Conservation (phyloP, 106 monocot species). For the Phalaenopsis aphrodite region DNA sequence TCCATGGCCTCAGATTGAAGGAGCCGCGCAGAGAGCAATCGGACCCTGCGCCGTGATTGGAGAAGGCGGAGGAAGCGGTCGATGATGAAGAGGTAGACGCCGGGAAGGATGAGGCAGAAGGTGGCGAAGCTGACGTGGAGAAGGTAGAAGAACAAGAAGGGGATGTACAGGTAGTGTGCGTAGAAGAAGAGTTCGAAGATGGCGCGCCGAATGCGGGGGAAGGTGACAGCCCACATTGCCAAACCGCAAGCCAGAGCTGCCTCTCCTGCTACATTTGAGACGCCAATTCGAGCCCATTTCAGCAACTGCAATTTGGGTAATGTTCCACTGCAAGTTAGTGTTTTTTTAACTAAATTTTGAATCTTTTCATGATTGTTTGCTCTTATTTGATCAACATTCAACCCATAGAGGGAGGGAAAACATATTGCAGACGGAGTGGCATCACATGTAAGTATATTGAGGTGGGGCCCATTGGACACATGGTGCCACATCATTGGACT, state of each 20-base stretch:
- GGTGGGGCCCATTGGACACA: too few species aligned
- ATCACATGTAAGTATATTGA: too few species aligned
- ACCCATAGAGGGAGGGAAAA: too few species aligned
- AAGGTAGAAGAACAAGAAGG: constrained; percentile 66
- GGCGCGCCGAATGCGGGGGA: constrained; percentile 64
- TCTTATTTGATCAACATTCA: too few species aligned
- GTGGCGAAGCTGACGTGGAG: constrained; percentile 49
- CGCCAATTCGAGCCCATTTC: constrained; percentile 35
- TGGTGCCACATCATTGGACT: too few species aligned
- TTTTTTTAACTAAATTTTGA: too few species aligned
- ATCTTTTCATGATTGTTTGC: too few species aligned
- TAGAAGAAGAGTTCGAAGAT: constrained; percentile 87
- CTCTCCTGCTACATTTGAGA: constrained; percentile 67
- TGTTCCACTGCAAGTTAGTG: too few species aligned
- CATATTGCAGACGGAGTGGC: too few species aligned
- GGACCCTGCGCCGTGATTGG: constrained; percentile 43
- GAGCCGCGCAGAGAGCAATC: constrained; percentile 69
- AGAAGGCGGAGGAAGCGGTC: constrained; percentile 75
- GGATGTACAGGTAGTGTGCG: constrained; percentile 65
- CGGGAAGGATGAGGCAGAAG: constrained; percentile 50
- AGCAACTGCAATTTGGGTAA: constrained; percentile 32
- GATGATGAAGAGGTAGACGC: constrained; percentile 72
- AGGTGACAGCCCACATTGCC: constrained; percentile 52
- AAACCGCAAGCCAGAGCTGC: constrained; percentile 45
- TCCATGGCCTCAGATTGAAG: constrained; percentile 61